Conservation (phyloP, 345 rosid species). For the Euphorbia tirucalli region DNA sequence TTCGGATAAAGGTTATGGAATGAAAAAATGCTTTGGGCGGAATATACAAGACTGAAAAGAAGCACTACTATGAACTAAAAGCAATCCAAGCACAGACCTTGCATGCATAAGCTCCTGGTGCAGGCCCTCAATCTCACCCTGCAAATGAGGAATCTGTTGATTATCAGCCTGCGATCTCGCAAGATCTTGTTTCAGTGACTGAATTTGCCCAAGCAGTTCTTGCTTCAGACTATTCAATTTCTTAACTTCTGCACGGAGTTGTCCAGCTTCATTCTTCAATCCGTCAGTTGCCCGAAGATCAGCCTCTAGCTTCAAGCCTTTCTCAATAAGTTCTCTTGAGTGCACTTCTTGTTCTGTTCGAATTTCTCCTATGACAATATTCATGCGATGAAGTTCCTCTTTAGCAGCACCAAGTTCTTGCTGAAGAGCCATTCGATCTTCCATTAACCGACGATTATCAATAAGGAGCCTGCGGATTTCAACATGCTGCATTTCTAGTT, state of each 20-base stretch:
- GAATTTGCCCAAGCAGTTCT: slow-evolving; percentile 69
- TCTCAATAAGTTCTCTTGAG: slow-evolving; percentile 71
- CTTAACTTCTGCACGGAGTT: slow-evolving; percentile 69
- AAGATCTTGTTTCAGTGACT: slow-evolving; percentile 65
- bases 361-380: slow-evolving; percentile 54
- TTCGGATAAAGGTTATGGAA: background rate
- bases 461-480: slow-evolving; percentile 72
- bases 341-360: slow-evolving; percentile 68
- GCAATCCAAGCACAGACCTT: slow-evolving; percentile 47
- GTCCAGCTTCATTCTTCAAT: slow-evolving; percentile 65
- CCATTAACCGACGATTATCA: slow-evolving; percentile 72
- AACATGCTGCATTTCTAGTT: slow-evolving; percentile 73
- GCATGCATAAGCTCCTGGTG: slow-evolving; percentile 89
- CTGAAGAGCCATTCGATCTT: slow-evolving; percentile 70
- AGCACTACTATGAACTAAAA: background rate
- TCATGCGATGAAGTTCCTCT: slow-evolving; percentile 86
- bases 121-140: slow-evolving; percentile 64
- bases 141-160: slow-evolving; percentile 63
- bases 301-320: slow-evolving; percentile 76
- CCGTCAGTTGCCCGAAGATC: slow-evolving; percentile 84
- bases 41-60: background rate
- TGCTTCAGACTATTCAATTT: slow-evolving; percentile 62
- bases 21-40: background rate
- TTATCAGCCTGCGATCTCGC: slow-evolving; percentile 66
- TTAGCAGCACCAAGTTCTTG: slow-evolving; percentile 74